Evolutionary conservation across 768 basidiomycete species (phyloP), one percentile per base, ranked within the genome.

Genomic region (Postia placenta): DNA sequence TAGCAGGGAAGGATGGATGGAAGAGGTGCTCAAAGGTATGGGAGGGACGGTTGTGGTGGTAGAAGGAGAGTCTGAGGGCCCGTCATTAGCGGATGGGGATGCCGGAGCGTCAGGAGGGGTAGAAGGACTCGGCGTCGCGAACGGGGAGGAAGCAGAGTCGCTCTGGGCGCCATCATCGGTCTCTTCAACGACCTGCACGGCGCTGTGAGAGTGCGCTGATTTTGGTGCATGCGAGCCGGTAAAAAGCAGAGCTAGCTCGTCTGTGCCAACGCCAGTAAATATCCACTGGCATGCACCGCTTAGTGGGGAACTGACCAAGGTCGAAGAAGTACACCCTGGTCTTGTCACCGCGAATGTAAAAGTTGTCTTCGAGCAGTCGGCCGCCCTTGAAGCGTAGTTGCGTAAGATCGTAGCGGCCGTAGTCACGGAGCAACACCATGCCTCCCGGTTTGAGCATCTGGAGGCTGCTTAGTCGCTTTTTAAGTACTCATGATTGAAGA

Each of bases 261-360:
- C 90, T 88, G 60, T 27, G 11, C 11, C n/a, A n/a, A n/a, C n/a
- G n/a, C n/a, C n/a, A n/a, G n/a, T n/a, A n/a, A n/a, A n/a, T n/a
- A n/a, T 5, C 23, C 7, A 28, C 17, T 20, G 28, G 22, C 17
- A 4, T 17, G n/a, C 28, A 22, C 11, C 17, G n/a, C n/a, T n/a
- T n/a, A n/a, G n/a, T n/a, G n/a, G n/a, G n/a, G n/a, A n/a, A 55
- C 70, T 25, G 56, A 90, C 93, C 89, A 11, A 89, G 65, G 52
- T 90, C 87, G 56, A 99, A 99, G 65, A 98, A 99, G 67, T 97
- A 98, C 0, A 99, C 96, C 33, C 96, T 75, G 0, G 96, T 98
- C 60, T 92, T 94, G 69, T 99, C 96, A 0, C 96, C 96, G 30
- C 96, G 80, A 45, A 96, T 87, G 60, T 99, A 99, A 56, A 99